A percentile compares a stretch with the other conserved stretches of the same genome.
Evolutionary conservation across 2,329 filamentous ascomycete species (phyloP).

Genomic region (Triangularia verruculosa): DNA sequence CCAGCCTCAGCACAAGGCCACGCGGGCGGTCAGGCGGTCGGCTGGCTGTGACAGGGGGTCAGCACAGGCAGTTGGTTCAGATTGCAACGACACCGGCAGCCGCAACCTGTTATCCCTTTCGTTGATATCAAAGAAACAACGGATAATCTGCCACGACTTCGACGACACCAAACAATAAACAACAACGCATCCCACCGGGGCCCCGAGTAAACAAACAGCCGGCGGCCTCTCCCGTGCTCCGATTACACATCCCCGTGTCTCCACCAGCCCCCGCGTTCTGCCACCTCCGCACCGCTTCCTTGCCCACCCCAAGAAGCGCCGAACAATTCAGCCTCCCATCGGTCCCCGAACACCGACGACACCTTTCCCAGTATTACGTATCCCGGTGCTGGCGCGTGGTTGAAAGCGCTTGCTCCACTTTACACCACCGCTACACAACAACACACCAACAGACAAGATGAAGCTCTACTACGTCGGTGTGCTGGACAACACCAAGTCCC

Average conservation of each 20-base stretch:
- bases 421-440: neutral
- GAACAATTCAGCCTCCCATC: constrained; percentile 1
- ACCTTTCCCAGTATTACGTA: neutral
- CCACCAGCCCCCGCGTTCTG: constrained; percentile 10
- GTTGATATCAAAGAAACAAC: neutral
- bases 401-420: constrained; percentile 4
- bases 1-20: neutral
- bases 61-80: neutral
- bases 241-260: neutral
- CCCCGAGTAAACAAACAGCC: neutral
- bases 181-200: neutral
- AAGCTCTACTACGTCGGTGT: constrained; percentile 88
- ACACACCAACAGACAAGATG: constrained; percentile 53
- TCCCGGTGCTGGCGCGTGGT: constrained; percentile 2
- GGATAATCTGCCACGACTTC: neutral
- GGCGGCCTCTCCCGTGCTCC: neutral
- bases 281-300: constrained; percentile 14
- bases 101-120: neutral
- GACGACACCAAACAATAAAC: neutral
- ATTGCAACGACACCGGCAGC: constrained; percentile 11
- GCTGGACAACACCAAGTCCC: constrained; percentile 34
- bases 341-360: constrained; percentile 12
- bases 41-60: constrained; percentile 1
- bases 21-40: neutral
- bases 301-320: neutral